Base-by-base conservation (phyloP, 768 basidiomycete species). In the Rhizopogon roseolus region DNA sequence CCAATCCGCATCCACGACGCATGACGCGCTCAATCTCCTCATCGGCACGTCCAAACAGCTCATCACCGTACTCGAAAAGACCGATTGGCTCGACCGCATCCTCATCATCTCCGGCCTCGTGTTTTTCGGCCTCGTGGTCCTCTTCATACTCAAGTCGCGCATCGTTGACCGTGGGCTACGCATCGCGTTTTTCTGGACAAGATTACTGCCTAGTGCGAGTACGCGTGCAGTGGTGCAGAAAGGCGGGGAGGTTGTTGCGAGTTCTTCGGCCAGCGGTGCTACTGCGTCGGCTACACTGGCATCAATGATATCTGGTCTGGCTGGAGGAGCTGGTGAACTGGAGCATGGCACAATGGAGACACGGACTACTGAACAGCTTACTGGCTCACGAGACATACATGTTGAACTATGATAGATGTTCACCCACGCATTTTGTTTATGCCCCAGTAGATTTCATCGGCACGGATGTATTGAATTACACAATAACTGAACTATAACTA, bases 11-110 rank as follows among this genome's bases (percentile, higher is more conserved):
- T 87, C 88, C 0, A 71, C 78, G 7, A 81, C 87, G 11, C 93
- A 98, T 62, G 88, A 93, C 62, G 76, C 77, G 4, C 83, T 96
- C 55, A 79, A 77, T 36, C 75, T 76, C 49, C 65, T 95, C 53
- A 82, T 98, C 66, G 73, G 76, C 48, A 85, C 88, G 42, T 96
- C 94, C 2, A 88, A 89, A 62, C 80, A 87, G 27, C 82, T 99
- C 57, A 84, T 98, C 59, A 90, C 86, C 13, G 83, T 86, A 0
- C 84, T 99, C 45, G 91, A 97, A 70, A 86, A 87, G 55, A 81
- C 93, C 14, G 95, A 98, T 74, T 87, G 90, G 84, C 74, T 95
- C 17, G 97, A 99, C 73, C 87, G 95, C 6, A 66, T 97, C 28
- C 73, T 98, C 57, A 87, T 99, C 61, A 71, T 93, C 52, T 76